Conservation (phyloP, 768 basidiomycete genomes). For the Myochromella boudieri region DNA sequence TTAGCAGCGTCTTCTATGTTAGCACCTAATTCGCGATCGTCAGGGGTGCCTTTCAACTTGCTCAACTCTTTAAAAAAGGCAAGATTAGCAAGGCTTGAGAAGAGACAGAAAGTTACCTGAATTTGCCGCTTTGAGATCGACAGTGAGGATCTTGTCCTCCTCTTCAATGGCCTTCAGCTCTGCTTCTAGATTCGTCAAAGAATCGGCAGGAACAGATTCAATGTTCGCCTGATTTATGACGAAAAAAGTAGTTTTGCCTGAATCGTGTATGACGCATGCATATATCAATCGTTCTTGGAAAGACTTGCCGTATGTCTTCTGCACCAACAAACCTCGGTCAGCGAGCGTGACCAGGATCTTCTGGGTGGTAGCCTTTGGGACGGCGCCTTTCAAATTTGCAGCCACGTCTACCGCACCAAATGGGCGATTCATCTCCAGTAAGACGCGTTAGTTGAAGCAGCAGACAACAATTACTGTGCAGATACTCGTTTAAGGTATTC, state of each 20-base stretch:
- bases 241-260: conserved; percentile 86
- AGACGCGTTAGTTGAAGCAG: conserved; percentile 5
- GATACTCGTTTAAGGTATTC: conserved; percentile 75
- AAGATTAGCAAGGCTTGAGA: conserved; percentile 18
- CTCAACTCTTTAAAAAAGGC: conserved; percentile 51
- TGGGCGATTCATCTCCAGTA: conserved; percentile 82
- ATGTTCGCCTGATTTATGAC: conserved; percentile 80
- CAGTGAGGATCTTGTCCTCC: conserved; percentile 50
- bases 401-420: conserved; percentile 91
- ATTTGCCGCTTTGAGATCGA: conserved; percentile 49
- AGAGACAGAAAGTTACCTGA: conserved; percentile 34
- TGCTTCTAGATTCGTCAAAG: conserved; percentile 57
- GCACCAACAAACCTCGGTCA: conserved; percentile 80
- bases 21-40: conserved; percentile 60
- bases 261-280: conserved; percentile 12
- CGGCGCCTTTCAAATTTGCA: conserved; percentile 87
- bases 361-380: conserved; percentile 80
- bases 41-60: conserved; percentile 63
- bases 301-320: conserved; percentile 77
- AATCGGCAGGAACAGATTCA: conserved; percentile 60
- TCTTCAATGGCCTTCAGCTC: conserved; percentile 61
- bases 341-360: conserved; percentile 81
- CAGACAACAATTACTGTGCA: conserved; percentile 1
- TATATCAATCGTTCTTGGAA: conserved; percentile 6
- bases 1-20: conserved; percentile 51